Base-by-base conservation (phyloP, 2,329 filamentous ascomycete species). In the Pseudovirgaria hyperparasitica region DNA sequence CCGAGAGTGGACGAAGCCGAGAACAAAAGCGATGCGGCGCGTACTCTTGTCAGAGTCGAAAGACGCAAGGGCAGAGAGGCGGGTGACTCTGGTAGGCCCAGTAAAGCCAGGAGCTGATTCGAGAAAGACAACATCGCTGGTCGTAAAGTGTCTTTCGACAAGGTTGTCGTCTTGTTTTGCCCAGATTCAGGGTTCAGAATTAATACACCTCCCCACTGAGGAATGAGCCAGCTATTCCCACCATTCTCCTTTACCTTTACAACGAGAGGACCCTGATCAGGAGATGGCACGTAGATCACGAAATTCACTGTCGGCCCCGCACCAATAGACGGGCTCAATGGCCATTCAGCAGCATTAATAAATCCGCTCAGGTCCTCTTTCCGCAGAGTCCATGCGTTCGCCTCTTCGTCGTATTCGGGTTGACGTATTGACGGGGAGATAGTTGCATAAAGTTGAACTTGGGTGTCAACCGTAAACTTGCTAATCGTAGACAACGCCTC, bases 291-390 rank as follows among this genome's bases (percentile, higher is more conserved):
- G 45, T 90, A 98, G 16, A 96, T 67, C 30, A 96, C 76, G 49
- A 98, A 96, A 55, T 98, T 96, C 46, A 98, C 76, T 0, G 90
- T 98, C 1, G 90, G 90, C 0, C 87, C 87, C 11, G 73, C 75
- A 22, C 86, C 90, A 39, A 98, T 96, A 30, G 84, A 93, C 1
- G 87, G 87, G 35, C 81, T 92, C 3, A 98, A 58, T 1, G 90
- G 90, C 90, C 90, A 98, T 57, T 98, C 90, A 2, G 90, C 90
- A 3, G 87, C 86, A 45, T 98, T 98, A 54, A 98, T 85, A 46
- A 98, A 98, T 2, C 82, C 86, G 19, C 82, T 84, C 2, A 98
- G 65, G 42, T 93, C 85, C 41, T 92, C 80, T 48, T 84, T 86
- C 42, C 71, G 75, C 19, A 98, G 60, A 0, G 62, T 68, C 72